Percentiles rank a stretch among this genome's conserved stretches.
Conservation (phyloP, 345 rosid species). For the Moricandia arvensis region DNA sequence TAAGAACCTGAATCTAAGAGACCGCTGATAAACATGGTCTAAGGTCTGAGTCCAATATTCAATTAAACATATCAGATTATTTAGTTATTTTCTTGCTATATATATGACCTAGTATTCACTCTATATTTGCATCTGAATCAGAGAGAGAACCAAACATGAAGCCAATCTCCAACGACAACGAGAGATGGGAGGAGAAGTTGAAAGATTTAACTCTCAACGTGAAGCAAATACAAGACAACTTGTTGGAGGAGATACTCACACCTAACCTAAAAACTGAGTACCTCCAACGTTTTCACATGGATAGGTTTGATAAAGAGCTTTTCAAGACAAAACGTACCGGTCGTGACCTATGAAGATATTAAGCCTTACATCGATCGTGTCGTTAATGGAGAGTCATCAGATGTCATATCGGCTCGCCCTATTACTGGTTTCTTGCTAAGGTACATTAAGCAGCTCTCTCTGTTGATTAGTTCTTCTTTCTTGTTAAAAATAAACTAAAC, state of each 20-base stretch:
- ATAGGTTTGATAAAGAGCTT: not conserved
- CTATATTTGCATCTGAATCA: too few species aligned
- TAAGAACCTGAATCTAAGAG: too few species aligned
- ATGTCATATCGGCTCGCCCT: not conserved
- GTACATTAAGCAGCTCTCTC: not conserved
- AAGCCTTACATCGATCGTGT: too few species aligned
- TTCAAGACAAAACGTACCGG: too few species aligned
- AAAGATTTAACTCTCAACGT: not conserved
- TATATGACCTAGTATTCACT: too few species aligned
- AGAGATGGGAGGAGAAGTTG: not conserved
- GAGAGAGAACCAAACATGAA: not conserved
- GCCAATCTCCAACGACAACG: not conserved
- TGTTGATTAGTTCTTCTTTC: not conserved
- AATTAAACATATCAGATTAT: not conserved
- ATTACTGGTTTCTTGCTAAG: not conserved
- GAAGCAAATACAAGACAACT: not conserved
- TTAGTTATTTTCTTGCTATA: too few species aligned
- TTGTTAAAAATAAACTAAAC: too few species aligned
- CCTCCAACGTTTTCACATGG: not conserved
- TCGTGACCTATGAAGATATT: too few species aligned
- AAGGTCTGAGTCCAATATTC: constrained; percentile 5
- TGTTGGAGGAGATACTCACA: not conserved
- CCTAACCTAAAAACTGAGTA: not conserved
- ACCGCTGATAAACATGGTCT: too few species aligned
- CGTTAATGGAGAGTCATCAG: too few species aligned